Evolutionary conservation across 495 filamentous ascomycete genomes (phyloP).

Genomic region (Penicillium pancosmium): DNA sequence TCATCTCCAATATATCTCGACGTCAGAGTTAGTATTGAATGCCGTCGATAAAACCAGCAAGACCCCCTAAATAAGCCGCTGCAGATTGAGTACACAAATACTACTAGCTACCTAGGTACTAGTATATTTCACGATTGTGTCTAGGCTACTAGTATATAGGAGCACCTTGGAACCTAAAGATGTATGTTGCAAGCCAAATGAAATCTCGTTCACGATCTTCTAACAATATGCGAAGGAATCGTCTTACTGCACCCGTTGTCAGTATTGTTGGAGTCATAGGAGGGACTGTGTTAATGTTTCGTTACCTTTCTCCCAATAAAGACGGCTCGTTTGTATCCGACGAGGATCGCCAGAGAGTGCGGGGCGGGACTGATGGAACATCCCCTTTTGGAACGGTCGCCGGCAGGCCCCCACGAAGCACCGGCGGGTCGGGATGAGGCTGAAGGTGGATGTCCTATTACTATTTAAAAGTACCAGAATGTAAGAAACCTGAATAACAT

Average conservation of each 20-base stretch:
- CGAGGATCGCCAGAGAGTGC: constrained; percentile 16
- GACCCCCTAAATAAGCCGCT: no score
- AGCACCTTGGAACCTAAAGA: no score
- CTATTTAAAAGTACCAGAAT: no score
- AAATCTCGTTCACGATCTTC: neutral
- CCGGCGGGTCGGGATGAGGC: neutral
- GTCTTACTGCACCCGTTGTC: neutral
- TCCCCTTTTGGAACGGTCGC: constrained; percentile 8
- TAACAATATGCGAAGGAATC: neutral
- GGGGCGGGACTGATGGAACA: constrained; percentile 7
- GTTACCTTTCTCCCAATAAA: constrained; percentile 16
- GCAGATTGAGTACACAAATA: no score
- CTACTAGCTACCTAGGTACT: no score
- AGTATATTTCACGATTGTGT: no score
- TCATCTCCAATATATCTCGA: neutral
- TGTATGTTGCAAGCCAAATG: no score
- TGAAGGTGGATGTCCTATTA: neutral
- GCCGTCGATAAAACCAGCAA: no score
- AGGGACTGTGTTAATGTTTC: constrained; percentile 3
- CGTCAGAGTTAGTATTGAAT: neutral
- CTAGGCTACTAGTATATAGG: no score
- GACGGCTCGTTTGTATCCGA: constrained; percentile 17
- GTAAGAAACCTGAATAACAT: no score
- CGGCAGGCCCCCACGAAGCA: constrained; percentile 10
- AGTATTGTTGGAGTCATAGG: constrained; percentile 6